Evolutionary conservation across 2,329 filamentous ascomycete species (phyloP), one percentile per base, ranked within the genome.

Genomic region (Hypoxylon sp.): DNA sequence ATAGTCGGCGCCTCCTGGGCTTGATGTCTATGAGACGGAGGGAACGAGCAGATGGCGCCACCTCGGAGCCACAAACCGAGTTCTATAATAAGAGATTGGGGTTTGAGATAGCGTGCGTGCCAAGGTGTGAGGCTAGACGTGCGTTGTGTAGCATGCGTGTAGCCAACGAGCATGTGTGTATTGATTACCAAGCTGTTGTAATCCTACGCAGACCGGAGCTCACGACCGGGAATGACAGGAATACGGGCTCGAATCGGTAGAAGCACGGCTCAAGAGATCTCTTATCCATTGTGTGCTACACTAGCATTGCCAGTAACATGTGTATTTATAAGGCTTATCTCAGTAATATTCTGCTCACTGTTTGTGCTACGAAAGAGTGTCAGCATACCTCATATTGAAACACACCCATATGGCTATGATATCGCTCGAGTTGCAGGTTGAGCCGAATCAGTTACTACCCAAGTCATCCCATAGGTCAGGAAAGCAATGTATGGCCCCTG

Each of bases 51-150:
- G 39, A 64, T 52, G 55, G 24, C 56, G 19, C 31, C 46, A 56
- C 61, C 35, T 57, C 65, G 55, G 55, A 37, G 42, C 64, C 42
- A 55, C 37, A 35, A 51, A 50, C 50, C 42, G 56, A 55, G 35
- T 58, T 50, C 32, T 50, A 52, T 27, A 55, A 55, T 52, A 52
- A 53, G 17, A 47, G 55, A 17, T 19, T 19, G 31, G 47, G 19
- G 48, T 56, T 32, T 56, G 42, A 46, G 51, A 44, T 60, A 50
- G 50, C 44, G 42, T 29, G 27, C 35, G 52, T 42, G 19, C 31
- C 44, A 51, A 46, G 46, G 51, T 55, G 51, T 60, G 44, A 35
- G 15, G 37, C 19, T 48, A 21, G 37, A 29, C 13, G 29, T 39
- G 48, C 42, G 48, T 42, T 46, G 29, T 47, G 31, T 50, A 67